phyloP scores from a whole-genome alignment of 495 filamentous ascomycete genomes.

The Articulospora tetracladia region DNA sequence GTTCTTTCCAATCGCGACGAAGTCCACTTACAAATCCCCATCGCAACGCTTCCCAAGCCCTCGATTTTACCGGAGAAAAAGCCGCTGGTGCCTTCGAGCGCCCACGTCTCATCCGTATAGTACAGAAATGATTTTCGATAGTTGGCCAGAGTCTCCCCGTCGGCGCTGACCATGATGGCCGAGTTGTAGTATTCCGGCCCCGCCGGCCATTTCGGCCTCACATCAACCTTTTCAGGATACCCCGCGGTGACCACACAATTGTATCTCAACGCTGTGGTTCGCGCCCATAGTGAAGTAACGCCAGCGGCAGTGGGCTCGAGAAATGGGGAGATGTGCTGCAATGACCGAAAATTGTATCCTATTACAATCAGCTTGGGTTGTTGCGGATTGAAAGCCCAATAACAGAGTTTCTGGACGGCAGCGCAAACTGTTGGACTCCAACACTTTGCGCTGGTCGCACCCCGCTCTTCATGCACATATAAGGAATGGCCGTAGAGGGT shows the following conservation, averaged over 20 bases:
- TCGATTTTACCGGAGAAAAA: slow-evolving; percentile 51
- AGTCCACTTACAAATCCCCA: slow-evolving; percentile 71
- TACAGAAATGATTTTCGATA: slow-evolving; percentile 91
- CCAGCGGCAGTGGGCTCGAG: slow-evolving; percentile 77
- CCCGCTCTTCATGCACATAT: background rate
- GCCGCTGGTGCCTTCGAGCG: slow-evolving; percentile 64
- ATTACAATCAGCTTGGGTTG: background rate
- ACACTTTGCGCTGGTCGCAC: too few relatives aligned
- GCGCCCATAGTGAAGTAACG: slow-evolving; percentile 76
- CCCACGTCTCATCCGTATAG: slow-evolving; percentile 91
- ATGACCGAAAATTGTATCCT: slow-evolving; percentile 91
- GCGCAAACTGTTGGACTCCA: too few relatives aligned
- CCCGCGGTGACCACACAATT: slow-evolving; percentile 82
- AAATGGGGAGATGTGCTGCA: slow-evolving; percentile 70
- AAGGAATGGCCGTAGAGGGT: background rate
- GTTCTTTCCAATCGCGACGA: background rate
- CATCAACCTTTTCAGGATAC: slow-evolving; percentile 71
- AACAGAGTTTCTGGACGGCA: too few relatives aligned
- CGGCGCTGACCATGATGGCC: slow-evolving; percentile 68
- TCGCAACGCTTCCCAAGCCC: slow-evolving; percentile 59
- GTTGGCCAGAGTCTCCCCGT: slow-evolving; percentile 69
- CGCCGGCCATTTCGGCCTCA: slow-evolving; percentile 33
- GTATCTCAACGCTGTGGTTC: slow-evolving; percentile 63
- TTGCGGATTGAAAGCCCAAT: too few relatives aligned
- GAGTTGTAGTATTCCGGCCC: slow-evolving; percentile 72